Evolutionary conservation across 2,329 filamentous ascomycete species (phyloP), one percentile per base, ranked within the genome.

Genomic region (Diaporthe amygdali): DNA sequence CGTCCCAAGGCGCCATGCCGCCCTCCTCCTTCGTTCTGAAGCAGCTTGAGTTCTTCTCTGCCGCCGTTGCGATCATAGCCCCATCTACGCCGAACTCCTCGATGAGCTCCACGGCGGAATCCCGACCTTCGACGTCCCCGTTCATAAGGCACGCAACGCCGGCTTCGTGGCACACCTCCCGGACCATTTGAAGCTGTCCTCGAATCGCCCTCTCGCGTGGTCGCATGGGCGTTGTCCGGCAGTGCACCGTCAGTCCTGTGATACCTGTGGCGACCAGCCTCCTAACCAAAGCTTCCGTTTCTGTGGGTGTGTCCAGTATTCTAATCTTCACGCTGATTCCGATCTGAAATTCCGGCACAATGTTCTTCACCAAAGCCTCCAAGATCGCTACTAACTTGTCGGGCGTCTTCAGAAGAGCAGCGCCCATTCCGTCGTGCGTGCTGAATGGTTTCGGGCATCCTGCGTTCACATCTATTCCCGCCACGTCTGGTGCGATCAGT

Each of bases 371-470:
- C 12, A 99, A 86, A 0, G 94, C 91, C 73, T 93, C 91, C 9
- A 99, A 87, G 74, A 99, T 99, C 0, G 91, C 88, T 76, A 91
- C 93, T 1, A 99, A 88, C 77, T 89, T 91, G 74, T 98, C 95
- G 0, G 96, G 96, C 0, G 93, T 96, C 76, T 90, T 90, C 20
- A 99, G 88, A 25, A 99, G 88, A 1, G 95, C 96, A 0, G 96
- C 96, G 61, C 96, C 96, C 96, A 99, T 99, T 61, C 96, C 96
- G 72, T 95, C 95, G 74, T 89, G 89, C 2, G 96, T 97, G 78
- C 94, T 97, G 82, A 99, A 99, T 0, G 96, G 94, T 82, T 99
- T 99, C 0, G 96, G 96, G 79, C 96, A 99, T n/a, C 96, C 96
- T 0, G 96, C 95, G 81, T 99, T 99, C 73, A 99, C 93, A 80